Percentiles rank a stretch among this genome's conserved stretches.
phyloP scores from a whole-genome alignment of 805 yeast species.

The Ogataea nonfermentans region DNA sequence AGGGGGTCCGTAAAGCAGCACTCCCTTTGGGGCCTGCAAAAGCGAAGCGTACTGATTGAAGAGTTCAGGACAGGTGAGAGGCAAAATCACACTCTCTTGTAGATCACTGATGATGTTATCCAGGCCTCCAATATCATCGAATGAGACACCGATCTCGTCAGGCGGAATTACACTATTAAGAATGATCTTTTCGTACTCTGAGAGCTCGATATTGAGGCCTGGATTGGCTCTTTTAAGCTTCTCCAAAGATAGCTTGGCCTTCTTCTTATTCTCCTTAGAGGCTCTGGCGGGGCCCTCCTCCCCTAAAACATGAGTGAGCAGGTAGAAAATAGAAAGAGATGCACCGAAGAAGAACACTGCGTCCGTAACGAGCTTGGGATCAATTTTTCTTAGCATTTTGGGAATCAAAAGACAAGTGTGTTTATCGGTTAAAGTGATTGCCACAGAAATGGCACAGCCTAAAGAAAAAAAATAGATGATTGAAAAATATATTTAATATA shows the following conservation, averaged over 20 bases:
- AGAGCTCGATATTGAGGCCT: conserved; percentile 49
- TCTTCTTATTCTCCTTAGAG: conserved; percentile 59
- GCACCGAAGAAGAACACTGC: conserved; percentile 42
- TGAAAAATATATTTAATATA: conserved; percentile 5
- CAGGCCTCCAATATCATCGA: conserved; percentile 87
- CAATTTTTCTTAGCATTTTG: conserved; percentile 28
- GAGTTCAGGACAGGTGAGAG: conserved; percentile 75
- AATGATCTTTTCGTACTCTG: conserved; percentile 74
- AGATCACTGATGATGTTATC: conserved; percentile 80
- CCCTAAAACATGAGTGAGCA: conserved; percentile 34
- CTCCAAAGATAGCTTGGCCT: conserved; percentile 55
- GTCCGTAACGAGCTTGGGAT: conserved; percentile 30
- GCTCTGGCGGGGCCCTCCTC: conserved; percentile 38
- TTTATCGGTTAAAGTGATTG: conserved; percentile 9
- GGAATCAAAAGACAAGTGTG: background rate
- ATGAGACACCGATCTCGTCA: conserved; percentile 71
- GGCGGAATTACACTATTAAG: conserved; percentile 80
- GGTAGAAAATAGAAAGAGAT: conserved; percentile 52
- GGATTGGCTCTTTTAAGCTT: conserved; percentile 63
- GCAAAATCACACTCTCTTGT: conserved; percentile 84
- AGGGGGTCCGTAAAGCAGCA: conserved; percentile 89
- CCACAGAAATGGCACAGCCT: conserved; percentile 7
- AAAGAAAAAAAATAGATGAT: background rate
- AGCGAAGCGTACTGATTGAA: conserved; percentile 66
- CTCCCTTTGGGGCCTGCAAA: conserved; percentile 92